phyloP scores from a whole-genome alignment of 2,329 filamentous ascomycete species.

The Cladosporium sp. region DNA sequence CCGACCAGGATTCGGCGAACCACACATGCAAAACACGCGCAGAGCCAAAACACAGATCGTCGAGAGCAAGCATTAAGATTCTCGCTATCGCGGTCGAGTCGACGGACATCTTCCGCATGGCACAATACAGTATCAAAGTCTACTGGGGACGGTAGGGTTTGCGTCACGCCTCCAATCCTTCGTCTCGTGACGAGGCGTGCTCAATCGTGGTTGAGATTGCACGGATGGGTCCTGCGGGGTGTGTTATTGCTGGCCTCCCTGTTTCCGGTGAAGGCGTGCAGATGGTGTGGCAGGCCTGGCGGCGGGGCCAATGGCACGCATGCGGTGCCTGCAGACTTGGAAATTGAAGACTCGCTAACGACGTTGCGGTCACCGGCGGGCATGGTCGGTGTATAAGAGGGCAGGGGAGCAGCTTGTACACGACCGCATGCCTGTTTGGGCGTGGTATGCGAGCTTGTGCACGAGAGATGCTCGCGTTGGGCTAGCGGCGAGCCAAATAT shows the following conservation, averaged over 20 bases:
- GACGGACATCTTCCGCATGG: background rate
- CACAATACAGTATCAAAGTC: too few relatives aligned
- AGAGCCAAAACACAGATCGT: background rate
- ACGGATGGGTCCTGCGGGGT: slow-evolving; percentile 2
- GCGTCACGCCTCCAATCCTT: background rate
- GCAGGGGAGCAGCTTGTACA: background rate
- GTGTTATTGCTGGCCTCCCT: background rate
- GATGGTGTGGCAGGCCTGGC: slow-evolving; percentile 7
- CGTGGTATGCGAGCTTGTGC: slow-evolving; percentile 1
- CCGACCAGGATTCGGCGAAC: slow-evolving; percentile 4
- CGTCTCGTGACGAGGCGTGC: background rate
- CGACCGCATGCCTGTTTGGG: background rate
- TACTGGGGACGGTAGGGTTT: background rate
- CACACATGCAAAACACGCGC: background rate
- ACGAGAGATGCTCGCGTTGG: background rate
- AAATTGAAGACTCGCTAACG: slow-evolving; percentile 7
- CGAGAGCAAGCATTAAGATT: background rate
- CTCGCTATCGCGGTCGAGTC: background rate
- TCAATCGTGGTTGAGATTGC: background rate
- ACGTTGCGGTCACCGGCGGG: slow-evolving; percentile 1
- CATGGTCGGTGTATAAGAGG: slow-evolving; percentile 1
- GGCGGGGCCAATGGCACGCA: slow-evolving; percentile 7
- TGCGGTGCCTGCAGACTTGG: slow-evolving; percentile 2
- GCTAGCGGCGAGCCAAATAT: slow-evolving; percentile 9
- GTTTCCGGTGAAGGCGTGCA: slow-evolving; percentile 5